Percentiles rank a stretch among this genome's conserved stretches.
phyloP scores from a whole-genome alignment of 108 stramenopile genomes.

The Licmophora abbreviata region DNA sequence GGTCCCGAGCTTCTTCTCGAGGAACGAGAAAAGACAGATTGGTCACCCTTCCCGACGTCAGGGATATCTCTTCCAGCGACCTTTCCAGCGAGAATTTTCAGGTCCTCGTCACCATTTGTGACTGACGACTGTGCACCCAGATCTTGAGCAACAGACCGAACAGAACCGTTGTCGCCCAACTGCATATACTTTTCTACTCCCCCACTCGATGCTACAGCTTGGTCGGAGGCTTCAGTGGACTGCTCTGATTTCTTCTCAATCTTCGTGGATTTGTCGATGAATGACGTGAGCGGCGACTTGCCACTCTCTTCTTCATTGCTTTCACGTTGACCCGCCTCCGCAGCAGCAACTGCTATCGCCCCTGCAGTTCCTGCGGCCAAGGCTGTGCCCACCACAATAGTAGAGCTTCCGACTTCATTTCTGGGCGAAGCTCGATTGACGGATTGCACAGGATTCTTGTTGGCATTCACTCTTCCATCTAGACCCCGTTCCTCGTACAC shows the following conservation, averaged over 20 bases:
- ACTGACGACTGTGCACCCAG: not conserved
- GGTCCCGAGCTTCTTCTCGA: constrained; percentile 5
- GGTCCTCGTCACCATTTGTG: not conserved
- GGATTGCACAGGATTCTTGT: not conserved
- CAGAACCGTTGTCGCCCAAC: constrained; percentile 36
- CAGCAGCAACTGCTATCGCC: not conserved
- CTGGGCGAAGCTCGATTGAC: no score
- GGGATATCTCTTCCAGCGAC: no score
- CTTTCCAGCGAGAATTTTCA: no score
- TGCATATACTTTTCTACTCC: constrained; percentile 36
- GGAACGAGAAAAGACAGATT: no score
- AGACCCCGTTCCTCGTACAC: no score
- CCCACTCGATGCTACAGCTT: no score
- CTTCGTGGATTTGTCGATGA: no score
- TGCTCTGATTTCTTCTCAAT: no score
- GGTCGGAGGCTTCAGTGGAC: no score
- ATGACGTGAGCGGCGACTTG: not conserved
- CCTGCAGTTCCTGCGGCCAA: constrained; percentile 14
- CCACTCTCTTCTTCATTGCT: not conserved
- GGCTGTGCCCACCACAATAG: constrained; percentile 14
- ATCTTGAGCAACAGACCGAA: constrained; percentile 5
- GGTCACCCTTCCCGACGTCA: not conserved
- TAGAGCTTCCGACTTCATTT: constrained; percentile 4
- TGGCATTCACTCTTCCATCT: no score
- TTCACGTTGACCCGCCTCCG: not conserved